Conservation (phyloP, 768 basidiomycete genomes). For the Neoboletus magnificus region DNA sequence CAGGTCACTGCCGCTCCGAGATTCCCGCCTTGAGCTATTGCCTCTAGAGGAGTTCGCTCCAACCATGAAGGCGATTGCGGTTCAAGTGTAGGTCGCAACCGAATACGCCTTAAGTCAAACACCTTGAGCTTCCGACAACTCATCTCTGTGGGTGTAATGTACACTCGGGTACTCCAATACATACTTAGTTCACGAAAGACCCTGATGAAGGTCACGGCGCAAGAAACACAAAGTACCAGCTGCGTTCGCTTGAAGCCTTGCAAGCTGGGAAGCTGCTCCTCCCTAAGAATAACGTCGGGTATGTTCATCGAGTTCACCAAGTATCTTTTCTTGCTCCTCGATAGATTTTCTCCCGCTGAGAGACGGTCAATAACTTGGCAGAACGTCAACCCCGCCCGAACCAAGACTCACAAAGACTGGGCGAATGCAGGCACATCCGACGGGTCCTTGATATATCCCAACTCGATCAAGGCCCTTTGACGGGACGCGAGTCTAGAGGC, state of each 20-base stretch:
- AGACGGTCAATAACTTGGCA: slow-evolving; percentile 2
- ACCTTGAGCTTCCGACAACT: not conserved
- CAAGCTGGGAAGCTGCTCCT: too few species aligned
- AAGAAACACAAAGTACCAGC: too few species aligned
- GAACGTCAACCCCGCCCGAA: not conserved
- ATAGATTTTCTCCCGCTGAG: slow-evolving; percentile 38
- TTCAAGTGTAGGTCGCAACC: not conserved
- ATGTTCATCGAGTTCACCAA: slow-evolving; percentile 41
- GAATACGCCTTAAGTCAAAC: not conserved
- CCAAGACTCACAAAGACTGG: slow-evolving; percentile 54
- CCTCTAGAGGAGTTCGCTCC: not conserved
- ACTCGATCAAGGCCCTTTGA: slow-evolving; percentile 57
- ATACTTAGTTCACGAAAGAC: not conserved
- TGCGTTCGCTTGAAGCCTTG: not conserved
- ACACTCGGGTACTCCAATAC: not conserved
- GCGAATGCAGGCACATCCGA: slow-evolving; percentile 58
- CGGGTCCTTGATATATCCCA: slow-evolving; percentile 54
- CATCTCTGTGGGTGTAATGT: not conserved
- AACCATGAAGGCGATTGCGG: not conserved
- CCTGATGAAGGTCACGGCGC: not conserved
- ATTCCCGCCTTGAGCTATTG: not conserved
- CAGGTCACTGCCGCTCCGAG: not conserved
- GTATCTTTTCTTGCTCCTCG: slow-evolving; percentile 42
- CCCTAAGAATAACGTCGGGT: slow-evolving; percentile 11
- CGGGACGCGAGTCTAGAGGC: slow-evolving; percentile 48